These are phyloP conservation scores for Protomyces macrosporus DNA, from an alignment of 1,139 yeast genomes.

Conservation along the genomic window DNA sequence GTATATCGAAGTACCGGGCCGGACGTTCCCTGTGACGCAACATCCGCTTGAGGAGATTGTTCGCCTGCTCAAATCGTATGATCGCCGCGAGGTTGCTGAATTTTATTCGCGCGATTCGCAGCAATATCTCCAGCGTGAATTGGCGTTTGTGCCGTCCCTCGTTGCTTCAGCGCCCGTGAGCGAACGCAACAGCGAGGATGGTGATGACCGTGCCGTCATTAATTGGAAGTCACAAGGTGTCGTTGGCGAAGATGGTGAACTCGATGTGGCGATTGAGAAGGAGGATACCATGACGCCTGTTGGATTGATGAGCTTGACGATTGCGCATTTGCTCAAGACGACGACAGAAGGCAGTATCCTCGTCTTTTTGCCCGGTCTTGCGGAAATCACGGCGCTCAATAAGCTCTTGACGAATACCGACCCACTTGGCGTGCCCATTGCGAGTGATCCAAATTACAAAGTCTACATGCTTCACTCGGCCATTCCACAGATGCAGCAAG, in stretches of 20 bases:
- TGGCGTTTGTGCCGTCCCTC: slow-evolving; percentile 3
- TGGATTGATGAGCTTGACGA: slow-evolving; percentile 27
- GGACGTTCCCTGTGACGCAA: slow-evolving; percentile 74
- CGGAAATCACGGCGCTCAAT: slow-evolving; percentile 70
- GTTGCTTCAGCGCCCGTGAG: slow-evolving; percentile 1
- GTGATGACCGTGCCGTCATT: slow-evolving; percentile 9
- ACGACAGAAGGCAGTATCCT: slow-evolving; percentile 48
- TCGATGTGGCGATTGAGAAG: slow-evolving; percentile 10
- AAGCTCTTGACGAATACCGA: slow-evolving; percentile 48
- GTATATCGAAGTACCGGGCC: slow-evolving; percentile 68
- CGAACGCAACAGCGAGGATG: slow-evolving; percentile 11
- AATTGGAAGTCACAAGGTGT: slow-evolving; percentile 24
- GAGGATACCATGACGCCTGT: slow-evolving; percentile 23
- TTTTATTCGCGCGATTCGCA: slow-evolving; percentile 12
- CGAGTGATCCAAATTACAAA: slow-evolving; percentile 41
- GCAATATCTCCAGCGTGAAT: slow-evolving; percentile 14
- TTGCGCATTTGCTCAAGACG: slow-evolving; percentile 25
- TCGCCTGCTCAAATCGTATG: slow-evolving; percentile 6
- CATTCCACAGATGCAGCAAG: slow-evolving; percentile 57
- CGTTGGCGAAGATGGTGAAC: slow-evolving; percentile 22
- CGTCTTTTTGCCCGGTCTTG: slow-evolving; percentile 71
- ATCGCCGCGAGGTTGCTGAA: slow-evolving; percentile 2
- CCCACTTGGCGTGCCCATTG: slow-evolving; percentile 45
- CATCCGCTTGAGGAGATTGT: slow-evolving; percentile 42
- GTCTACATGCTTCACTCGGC: slow-evolving; percentile 70